Percentiles rank a stretch among this genome's conserved stretches.
These are phyloP conservation scores for Debaryomyces nepalensis DNA, from an alignment of 1,139 yeast genomes.

Conservation along the genomic window DNA sequence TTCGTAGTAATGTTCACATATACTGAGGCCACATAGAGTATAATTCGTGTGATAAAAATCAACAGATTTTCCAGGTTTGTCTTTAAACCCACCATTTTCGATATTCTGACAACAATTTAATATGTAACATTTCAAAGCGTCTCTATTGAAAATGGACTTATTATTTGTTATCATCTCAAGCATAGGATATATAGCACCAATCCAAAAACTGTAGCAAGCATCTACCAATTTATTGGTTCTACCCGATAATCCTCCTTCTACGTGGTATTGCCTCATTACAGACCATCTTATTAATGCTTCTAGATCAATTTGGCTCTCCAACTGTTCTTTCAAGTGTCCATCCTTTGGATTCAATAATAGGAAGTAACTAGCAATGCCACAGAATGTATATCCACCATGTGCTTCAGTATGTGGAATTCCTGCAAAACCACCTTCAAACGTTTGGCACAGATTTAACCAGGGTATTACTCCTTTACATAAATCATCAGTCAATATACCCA, in stretches of 20 bases:
- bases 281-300: constrained; percentile 65
- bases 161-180: constrained; percentile 51
- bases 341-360: constrained; percentile 39
- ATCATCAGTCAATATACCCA: constrained; percentile 66
- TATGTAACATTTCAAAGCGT: constrained; percentile 66
- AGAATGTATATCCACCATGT: constrained; percentile 95
- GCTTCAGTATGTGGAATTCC: constrained; percentile 86
- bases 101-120: constrained; percentile 72
- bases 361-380: constrained; percentile 79
- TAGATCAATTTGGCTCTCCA: constrained; percentile 36
- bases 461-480: constrained; percentile 55
- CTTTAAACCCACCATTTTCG: constrained; percentile 73
- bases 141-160: constrained; percentile 50
- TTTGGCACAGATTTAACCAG: constrained; percentile 78
- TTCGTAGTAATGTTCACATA: constrained; percentile 59
- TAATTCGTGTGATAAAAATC: constrained; percentile 95
- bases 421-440: constrained; percentile 95
- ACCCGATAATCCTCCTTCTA: constrained; percentile 89
- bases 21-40: constrained; percentile 74
- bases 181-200: constrained; percentile 76
- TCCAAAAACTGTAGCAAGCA: constrained; percentile 96
- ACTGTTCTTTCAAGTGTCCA: constrained; percentile 22
- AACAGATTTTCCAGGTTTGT: constrained; percentile 80
- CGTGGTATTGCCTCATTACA: constrained; percentile 62
- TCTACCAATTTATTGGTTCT: constrained; percentile 93